phyloP scores from a whole-genome alignment of 208 protist species.

The Trypanosoma melophagium region DNA sequence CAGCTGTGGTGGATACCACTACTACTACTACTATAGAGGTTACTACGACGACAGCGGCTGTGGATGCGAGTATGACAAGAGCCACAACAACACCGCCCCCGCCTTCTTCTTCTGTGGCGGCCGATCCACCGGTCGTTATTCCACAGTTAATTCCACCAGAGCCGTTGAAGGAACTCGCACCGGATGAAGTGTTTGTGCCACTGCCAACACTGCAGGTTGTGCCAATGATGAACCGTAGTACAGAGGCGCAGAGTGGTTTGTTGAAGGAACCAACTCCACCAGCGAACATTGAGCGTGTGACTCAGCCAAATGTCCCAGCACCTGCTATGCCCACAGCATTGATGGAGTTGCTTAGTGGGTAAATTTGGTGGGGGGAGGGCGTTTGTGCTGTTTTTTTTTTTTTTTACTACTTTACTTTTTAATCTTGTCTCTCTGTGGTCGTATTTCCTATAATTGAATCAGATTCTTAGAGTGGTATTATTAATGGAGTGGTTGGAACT shows the following conservation, averaged over 20 bases:
- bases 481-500: too few species aligned
- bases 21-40: too few species aligned
- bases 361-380: not conserved
- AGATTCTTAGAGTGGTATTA: too few species aligned
- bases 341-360: conserved; percentile 73
- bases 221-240: conserved; percentile 46
- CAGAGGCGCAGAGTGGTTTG: conserved; percentile 67
- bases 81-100: too few species aligned
- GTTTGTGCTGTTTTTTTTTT: not conserved
- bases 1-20: not conserved
- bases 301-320: conserved; percentile 56
- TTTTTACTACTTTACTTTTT: not conserved
- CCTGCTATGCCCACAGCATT: conserved; percentile 76
- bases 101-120: not conserved
- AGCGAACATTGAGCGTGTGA: conserved; percentile 52
- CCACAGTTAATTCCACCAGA: conserved; percentile 30
- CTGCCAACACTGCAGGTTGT: conserved; percentile 58
- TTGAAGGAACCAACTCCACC: conserved; percentile 79
- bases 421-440: too few species aligned
- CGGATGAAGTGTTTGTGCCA: conserved; percentile 60
- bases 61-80: too few species aligned
- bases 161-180: conserved; percentile 18
- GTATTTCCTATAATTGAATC: too few species aligned
- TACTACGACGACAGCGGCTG: too few species aligned
- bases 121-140: conserved; percentile 12